These are phyloP conservation scores for Prunus salicina DNA, from an alignment of 306 rosid species.

Conservation along the genomic window DNA sequence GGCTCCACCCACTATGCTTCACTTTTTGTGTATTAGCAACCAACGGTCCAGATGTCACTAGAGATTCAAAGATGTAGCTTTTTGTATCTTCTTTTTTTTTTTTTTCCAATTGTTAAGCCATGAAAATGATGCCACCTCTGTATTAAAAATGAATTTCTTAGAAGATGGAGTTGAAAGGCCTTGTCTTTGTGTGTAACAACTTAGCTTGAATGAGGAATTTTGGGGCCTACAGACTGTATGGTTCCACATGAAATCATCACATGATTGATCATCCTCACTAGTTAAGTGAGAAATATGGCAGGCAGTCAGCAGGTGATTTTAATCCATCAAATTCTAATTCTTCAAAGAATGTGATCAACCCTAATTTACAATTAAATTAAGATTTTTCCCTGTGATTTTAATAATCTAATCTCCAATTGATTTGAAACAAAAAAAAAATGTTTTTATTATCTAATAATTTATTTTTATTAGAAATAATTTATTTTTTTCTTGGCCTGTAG, in stretches of 20 bases:
- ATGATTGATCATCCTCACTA: slow-evolving; percentile 13
- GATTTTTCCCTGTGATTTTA: background rate
- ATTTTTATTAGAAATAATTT: background rate
- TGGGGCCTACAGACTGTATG: slow-evolving; percentile 29
- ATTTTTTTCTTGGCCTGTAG: background rate
- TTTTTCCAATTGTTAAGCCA: background rate
- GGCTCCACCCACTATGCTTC: slow-evolving; percentile 19
- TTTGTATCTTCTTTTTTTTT: no score
- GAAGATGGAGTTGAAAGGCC: background rate
- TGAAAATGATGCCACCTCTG: background rate
- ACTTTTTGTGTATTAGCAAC: slow-evolving; percentile 4
- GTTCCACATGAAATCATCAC: slow-evolving; percentile 33
- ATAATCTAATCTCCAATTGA: background rate
- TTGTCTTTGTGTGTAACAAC: slow-evolving; percentile 19
- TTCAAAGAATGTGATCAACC: no score
- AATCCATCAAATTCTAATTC: no score
- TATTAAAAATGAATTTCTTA: background rate
- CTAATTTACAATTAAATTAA: background rate
- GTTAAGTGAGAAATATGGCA: background rate
- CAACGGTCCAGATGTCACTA: slow-evolving; percentile 22
- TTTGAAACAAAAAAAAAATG: background rate
- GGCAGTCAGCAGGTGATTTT: background rate
- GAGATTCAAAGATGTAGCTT: background rate
- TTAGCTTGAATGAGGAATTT: slow-evolving; percentile 33
- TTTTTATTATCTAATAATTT: background rate